Conservation (phyloP, 352 stramenopile genomes). For the Phytophthora vignae region DNA sequence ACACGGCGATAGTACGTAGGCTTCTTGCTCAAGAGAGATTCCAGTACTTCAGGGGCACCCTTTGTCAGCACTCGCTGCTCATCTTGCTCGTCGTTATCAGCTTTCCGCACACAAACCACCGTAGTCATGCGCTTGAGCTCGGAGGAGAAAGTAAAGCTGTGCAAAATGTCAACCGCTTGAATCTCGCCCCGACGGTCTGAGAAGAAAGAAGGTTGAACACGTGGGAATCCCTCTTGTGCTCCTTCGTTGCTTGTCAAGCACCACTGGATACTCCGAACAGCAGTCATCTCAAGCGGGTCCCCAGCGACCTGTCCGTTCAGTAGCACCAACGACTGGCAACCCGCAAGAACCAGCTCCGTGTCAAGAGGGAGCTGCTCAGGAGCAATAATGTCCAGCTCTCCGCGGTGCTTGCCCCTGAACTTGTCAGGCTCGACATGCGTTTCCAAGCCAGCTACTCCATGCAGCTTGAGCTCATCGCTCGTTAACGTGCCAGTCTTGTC, state of each 20-base stretch:
- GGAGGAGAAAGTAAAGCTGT: constrained; percentile 96
- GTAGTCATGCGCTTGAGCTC: constrained; percentile 98
- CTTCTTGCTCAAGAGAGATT: constrained; percentile 85
- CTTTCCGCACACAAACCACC: constrained; percentile 87
- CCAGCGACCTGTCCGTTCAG: constrained; percentile 96
- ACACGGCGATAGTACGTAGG: constrained; percentile 91
- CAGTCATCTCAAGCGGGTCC: constrained; percentile 98
- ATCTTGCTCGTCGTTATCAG: constrained; percentile 71
- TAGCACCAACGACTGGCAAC: constrained; percentile 98
- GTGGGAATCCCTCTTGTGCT: constrained; percentile 20
- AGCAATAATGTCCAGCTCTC: constrained; percentile 81
- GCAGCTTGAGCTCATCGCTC: constrained; percentile 95
- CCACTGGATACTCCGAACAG: constrained; percentile 86
- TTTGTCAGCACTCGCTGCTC: constrained; percentile 96
- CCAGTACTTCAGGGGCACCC: constrained; percentile 96
- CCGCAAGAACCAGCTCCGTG: constrained; percentile 81
- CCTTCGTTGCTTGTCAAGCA: constrained; percentile 72
- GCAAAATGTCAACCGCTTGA: constrained; percentile 96
- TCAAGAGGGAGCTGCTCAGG: constrained; percentile 92
- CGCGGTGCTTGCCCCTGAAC: constrained; percentile 50
- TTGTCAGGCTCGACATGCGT: constrained; percentile 45
- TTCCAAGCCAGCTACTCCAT: constrained; percentile 92
- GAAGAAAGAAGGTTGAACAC: constrained; percentile 40
- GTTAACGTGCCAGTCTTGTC: constrained; percentile 99
- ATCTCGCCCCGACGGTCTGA: constrained; percentile 43